Conservation (phyloP, 495 filamentous ascomycete species). For the Trichoderma gamsii region DNA sequence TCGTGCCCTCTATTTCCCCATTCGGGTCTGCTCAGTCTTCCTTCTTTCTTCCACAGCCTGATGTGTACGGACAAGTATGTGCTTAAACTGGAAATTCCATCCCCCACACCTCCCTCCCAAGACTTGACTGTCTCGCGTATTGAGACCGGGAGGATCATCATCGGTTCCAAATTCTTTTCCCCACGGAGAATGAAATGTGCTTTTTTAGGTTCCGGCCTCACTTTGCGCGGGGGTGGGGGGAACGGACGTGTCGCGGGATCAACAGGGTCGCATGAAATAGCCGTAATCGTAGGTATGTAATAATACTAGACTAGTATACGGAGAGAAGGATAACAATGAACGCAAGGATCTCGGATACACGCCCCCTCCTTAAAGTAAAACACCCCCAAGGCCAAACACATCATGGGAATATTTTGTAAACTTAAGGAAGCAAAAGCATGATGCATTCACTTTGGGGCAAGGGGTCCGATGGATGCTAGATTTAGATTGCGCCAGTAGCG, state of each 20-base stretch:
- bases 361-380: background rate
- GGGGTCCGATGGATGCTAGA: slow-evolving; percentile 7
- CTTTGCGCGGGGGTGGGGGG: background rate
- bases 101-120: background rate
- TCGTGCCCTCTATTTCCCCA: background rate
- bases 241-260: slow-evolving; percentile 6
- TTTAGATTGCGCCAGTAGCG: slow-evolving; percentile 13
- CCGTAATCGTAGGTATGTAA: background rate
- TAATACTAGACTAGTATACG: background rate
- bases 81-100: too few species aligned
- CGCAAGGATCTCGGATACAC: background rate
- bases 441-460: background rate
- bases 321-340: background rate
- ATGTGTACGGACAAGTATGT: background rate
- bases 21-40: background rate
- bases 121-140: background rate
- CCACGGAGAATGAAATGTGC: background rate
- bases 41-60: background rate
- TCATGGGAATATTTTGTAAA: background rate
- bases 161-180: background rate
- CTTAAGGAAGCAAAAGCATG: background rate
- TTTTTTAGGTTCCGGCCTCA: background rate
- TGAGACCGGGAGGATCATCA: slow-evolving; percentile 10
- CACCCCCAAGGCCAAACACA: background rate
- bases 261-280: background rate